A percentile compares a stretch with the other conserved stretches of the same genome.
Evolutionary conservation across 306 rosid species (phyloP).

Genomic region (Lathyrus aphaca): DNA sequence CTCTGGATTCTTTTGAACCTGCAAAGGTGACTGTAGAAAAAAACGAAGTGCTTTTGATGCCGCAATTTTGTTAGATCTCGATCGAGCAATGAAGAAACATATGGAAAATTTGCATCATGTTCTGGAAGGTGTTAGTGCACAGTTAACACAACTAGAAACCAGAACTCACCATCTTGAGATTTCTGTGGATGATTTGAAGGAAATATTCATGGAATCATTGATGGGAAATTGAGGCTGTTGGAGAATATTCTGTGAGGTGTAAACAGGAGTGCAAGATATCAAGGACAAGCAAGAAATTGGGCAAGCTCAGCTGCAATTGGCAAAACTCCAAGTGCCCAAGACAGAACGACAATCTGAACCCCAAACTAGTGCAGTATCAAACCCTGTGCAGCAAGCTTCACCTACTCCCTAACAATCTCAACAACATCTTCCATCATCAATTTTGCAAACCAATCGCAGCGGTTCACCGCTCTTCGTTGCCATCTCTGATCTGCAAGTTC

Average conservation of each 20-base stretch:
- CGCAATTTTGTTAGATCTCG: slow-evolving; percentile 68
- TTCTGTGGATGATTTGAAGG: slow-evolving; percentile 85
- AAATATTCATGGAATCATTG: slow-evolving; percentile 74
- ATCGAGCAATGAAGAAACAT: slow-evolving; percentile 70
- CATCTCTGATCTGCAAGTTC: too few relatives aligned
- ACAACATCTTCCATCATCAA: too few relatives aligned
- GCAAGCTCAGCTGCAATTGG: too few relatives aligned
- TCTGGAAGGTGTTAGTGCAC: slow-evolving; percentile 79
- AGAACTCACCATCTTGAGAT: slow-evolving; percentile 71
- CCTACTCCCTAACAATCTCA: too few relatives aligned
- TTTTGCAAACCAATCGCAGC: too few relatives aligned
- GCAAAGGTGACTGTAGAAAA: slow-evolving; percentile 57
- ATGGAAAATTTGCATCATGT: slow-evolving; percentile 69
- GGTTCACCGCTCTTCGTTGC: too few relatives aligned
- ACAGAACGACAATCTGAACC: too few relatives aligned
- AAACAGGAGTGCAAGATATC: slow-evolving; percentile 65
- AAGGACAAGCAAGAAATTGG: slow-evolving; percentile 70
- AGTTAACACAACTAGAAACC: slow-evolving; percentile 78
- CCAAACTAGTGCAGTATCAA: too few relatives aligned
- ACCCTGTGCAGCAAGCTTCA: too few relatives aligned
- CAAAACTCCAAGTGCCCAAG: too few relatives aligned
- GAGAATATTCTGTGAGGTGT: slow-evolving; percentile 91
- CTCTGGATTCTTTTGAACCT: slow-evolving; percentile 73
- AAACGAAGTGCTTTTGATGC: slow-evolving; percentile 55
- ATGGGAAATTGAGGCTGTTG: slow-evolving; percentile 78